Percentiles rank a stretch among this genome's conserved stretches.
phyloP scores from a whole-genome alignment of 163 green algal genomes.

The Prototheca cutis region DNA sequence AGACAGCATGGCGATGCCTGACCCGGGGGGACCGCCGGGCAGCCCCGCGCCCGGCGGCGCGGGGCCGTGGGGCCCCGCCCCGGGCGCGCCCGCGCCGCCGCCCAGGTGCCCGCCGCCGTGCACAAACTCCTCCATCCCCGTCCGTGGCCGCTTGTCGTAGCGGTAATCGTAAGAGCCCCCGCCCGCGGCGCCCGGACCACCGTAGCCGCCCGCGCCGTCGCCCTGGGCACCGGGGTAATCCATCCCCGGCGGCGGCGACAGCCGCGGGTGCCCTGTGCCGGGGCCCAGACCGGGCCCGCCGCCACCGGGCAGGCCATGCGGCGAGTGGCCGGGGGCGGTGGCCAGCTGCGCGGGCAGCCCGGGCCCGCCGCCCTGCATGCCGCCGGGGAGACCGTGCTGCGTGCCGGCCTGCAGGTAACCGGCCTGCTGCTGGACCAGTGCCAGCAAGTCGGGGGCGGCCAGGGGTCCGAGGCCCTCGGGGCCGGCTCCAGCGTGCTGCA shows the following conservation, averaged over 20 bases:
- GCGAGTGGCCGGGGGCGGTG: neutral
- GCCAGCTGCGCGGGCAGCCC: neutral
- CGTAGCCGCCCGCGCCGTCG: neutral
- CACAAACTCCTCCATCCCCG: neutral
- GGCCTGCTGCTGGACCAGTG: constrained; percentile 17
- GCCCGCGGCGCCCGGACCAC: neutral
- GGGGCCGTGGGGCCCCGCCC: neutral
- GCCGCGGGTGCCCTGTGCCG: neutral
- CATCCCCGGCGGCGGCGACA: neutral
- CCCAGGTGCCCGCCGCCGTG: neutral
- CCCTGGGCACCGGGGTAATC: neutral
- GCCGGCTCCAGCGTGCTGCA: neutral
- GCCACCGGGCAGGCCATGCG: neutral
- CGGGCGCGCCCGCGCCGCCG: neutral
- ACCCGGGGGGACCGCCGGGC: neutral
- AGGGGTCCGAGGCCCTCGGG: neutral
- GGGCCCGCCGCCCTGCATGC: neutral
- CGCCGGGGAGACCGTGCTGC: neutral
- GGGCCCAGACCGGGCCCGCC: neutral
- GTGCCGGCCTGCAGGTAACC: constrained; percentile 1
- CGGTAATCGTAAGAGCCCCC: neutral
- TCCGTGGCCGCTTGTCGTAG: constrained; percentile 13
- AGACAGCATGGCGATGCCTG: constrained; percentile 8
- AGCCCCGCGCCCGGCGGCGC: neutral
- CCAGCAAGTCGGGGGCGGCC: constrained; percentile 2